Conservation (phyloP, 140 eudicot genomes). For the Senecio squalidus region DNA sequence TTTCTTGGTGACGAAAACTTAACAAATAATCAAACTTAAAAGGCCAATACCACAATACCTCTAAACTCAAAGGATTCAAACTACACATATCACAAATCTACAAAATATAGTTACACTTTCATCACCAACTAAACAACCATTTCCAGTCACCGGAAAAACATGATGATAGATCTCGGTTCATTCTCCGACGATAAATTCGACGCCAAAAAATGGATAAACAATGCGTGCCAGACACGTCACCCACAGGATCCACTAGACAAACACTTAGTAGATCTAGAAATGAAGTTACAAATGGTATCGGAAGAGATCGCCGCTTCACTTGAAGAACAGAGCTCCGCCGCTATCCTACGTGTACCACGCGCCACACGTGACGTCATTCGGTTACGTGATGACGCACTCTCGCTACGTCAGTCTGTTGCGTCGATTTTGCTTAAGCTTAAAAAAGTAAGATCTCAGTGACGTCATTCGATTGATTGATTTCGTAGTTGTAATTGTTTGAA, state of each 20-base stretch:
- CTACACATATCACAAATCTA: not conserved
- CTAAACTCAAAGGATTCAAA: not conserved
- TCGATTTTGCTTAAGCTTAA: constrained; percentile 67
- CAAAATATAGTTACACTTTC: not conserved
- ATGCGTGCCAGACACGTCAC: constrained; percentile 68
- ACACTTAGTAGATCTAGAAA: constrained; percentile 88
- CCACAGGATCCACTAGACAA: constrained; percentile 88
- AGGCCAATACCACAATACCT: too few relatives aligned
- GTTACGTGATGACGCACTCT: constrained; percentile 85
- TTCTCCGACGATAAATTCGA: constrained; percentile 92
- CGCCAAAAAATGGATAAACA: constrained; percentile 96
- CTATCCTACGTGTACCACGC: constrained; percentile 96
- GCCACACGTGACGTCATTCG: constrained; percentile 89
- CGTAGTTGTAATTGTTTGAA: not conserved
- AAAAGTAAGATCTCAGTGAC: constrained; percentile 52
- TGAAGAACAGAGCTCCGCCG: constrained; percentile 96
- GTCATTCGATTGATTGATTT: not conserved
- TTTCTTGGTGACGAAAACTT: too few relatives aligned
- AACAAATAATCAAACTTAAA: too few relatives aligned
- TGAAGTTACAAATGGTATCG: constrained; percentile 89
- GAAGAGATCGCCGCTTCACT: constrained; percentile 96
- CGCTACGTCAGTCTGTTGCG: constrained; percentile 81
- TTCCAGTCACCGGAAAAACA: constrained; percentile 15
- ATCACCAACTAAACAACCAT: too few relatives aligned
- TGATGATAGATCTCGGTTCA: constrained; percentile 85